These are phyloP conservation scores for Paramyrothecium sp. DNA, from an alignment of 2,329 filamentous ascomycete genomes.

Conservation along the genomic window DNA sequence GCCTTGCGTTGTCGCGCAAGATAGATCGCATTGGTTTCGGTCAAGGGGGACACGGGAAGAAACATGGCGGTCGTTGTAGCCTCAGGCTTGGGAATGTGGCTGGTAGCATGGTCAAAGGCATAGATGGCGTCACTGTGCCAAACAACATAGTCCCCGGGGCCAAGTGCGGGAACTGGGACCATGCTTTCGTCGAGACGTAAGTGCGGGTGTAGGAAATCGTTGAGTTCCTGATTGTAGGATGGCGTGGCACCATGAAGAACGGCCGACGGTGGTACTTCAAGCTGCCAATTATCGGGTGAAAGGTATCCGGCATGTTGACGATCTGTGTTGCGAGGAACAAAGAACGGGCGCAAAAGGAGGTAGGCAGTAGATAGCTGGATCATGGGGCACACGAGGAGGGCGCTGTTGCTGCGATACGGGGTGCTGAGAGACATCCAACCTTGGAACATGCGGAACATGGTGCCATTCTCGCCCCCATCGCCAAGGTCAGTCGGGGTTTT, in stretches of 20 bases:
- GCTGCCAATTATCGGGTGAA: slow-evolving; percentile 51
- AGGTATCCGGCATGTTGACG: slow-evolving; percentile 37
- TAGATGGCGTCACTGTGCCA: slow-evolving; percentile 75
- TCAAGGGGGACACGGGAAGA: slow-evolving; percentile 38
- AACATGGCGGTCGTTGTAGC: slow-evolving; percentile 31
- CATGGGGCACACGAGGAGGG: slow-evolving; percentile 70
- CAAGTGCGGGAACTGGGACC: slow-evolving; percentile 66
- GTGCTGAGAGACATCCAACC: slow-evolving; percentile 70
- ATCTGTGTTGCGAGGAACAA: slow-evolving; percentile 40
- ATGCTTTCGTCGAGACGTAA: slow-evolving; percentile 64
- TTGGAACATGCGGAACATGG: slow-evolving; percentile 76
- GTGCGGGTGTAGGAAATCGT: slow-evolving; percentile 64
- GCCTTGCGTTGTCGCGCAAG: slow-evolving; percentile 39
- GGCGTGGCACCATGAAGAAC: slow-evolving; percentile 66
- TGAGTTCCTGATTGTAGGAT: slow-evolving; percentile 69
- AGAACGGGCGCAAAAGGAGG: slow-evolving; percentile 74
- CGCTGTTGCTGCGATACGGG: slow-evolving; percentile 65
- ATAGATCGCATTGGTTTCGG: slow-evolving; percentile 40
- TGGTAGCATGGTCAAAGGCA: slow-evolving; percentile 56
- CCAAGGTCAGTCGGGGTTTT: slow-evolving; percentile 67
- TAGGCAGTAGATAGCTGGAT: slow-evolving; percentile 71
- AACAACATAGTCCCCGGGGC: slow-evolving; percentile 71
- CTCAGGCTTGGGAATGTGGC: slow-evolving; percentile 14
- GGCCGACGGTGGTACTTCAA: slow-evolving; percentile 42
- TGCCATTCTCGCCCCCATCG: slow-evolving; percentile 69